These are phyloP conservation scores for Taxillus chinensis DNA, from an alignment of 164 flowering plant genomes.

Conservation along the genomic window DNA sequence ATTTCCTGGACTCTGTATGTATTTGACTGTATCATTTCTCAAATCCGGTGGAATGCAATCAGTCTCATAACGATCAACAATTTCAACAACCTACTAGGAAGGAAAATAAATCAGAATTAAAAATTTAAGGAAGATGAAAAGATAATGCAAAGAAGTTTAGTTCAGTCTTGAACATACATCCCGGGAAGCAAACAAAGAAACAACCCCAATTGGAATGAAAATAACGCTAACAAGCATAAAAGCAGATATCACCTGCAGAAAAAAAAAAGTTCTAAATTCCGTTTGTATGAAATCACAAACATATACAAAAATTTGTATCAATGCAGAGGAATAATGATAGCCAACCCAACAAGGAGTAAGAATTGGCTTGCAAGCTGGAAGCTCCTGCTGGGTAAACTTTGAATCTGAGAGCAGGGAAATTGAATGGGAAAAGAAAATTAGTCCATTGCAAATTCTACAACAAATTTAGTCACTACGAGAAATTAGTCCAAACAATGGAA, in stretches of 20 bases:
- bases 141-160: not conserved
- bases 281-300: not conserved
- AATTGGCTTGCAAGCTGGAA: constrained; percentile 98
- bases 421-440: not conserved
- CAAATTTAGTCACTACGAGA: no score
- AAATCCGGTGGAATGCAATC: constrained; percentile 43
- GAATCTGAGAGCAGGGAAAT: constrained; percentile 46
- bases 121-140: not conserved
- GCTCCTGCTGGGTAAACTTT: constrained; percentile 91
- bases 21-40: constrained; percentile 33
- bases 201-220: constrained; percentile 86
- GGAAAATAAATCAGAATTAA: constrained; percentile 7
- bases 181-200: constrained; percentile 67
- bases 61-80: constrained; percentile 67
- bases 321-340: not conserved
- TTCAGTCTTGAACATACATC: constrained; percentile 43
- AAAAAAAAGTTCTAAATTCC: not conserved
- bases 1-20: constrained; percentile 35
- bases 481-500: no score
- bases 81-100: constrained; percentile 69
- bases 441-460: not conserved
- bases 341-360: constrained; percentile 89
- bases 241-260: constrained; percentile 70
- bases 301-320: not conserved
- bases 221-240: constrained; percentile 61